Base-by-base conservation (phyloP, 2,329 filamentous ascomycete genomes). In the Alternaria ventricosa region DNA sequence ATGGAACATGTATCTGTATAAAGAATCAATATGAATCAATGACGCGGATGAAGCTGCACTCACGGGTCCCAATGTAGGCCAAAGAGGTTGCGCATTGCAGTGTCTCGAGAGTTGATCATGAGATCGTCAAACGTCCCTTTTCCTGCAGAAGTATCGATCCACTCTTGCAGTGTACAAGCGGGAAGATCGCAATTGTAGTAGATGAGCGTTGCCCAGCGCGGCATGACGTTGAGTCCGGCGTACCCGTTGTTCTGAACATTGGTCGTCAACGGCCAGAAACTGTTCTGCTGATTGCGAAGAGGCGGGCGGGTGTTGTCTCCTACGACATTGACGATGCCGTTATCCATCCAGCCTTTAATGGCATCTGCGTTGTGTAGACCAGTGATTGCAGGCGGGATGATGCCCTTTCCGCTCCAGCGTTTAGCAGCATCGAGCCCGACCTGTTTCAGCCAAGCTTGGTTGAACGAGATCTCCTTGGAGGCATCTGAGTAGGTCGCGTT, bases 291-390 rank as follows among this genome's bases (percentile, higher is more conserved):
- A 72, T 88, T 89, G 61, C 86, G 75, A 7, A 90, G 80, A 5
- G 80, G 77, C 0, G 87, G 80, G 9, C 88, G 83, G 3, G 87
- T 89, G 78, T 89, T 90, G 74, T 90, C 88, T 41, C 88, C 88
- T n/a, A 90, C 87, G 55, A 86, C 87, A 67, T 87, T 85, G 18
- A 75, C 80, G 67, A 89, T 86, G n/a, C 87, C 87, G 61, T 87
- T 87, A 47, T 88, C 86, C 69, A 81, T 81, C 87, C 87, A 90
- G 7, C 86, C 88, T 56, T 79, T 78, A 50, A 90, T 84, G 11
- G 84, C 87, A 75, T 90, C 88, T n/a, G 86, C 87, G 67, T 90
- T 90, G 79, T 89, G 86, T 25, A 89, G 73, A 53, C 88, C 88
- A 2, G 88, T 90, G 64, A 90, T 90, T 36, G 87, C 87, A 1